phyloP scores from a whole-genome alignment of 2,329 filamentous ascomycete genomes.

The Neofusicoccum laricinum region DNA sequence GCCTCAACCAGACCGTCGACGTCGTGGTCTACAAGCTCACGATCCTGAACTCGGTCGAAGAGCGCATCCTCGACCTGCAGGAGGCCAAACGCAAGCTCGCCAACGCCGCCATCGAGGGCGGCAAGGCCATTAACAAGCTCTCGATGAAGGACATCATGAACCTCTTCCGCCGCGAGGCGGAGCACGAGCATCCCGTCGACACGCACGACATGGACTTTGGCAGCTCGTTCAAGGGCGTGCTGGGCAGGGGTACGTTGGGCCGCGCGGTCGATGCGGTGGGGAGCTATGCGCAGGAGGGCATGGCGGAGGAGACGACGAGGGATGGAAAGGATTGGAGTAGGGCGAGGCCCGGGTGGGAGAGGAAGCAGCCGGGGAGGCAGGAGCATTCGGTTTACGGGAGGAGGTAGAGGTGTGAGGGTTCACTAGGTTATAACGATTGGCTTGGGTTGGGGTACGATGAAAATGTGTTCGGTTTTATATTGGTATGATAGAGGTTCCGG shows the following conservation, averaged over 20 bases:
- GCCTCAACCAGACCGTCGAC: slow-evolving; percentile 93
- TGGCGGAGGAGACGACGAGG: slow-evolving; percentile 15
- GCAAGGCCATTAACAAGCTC: slow-evolving; percentile 76
- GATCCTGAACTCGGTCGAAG: slow-evolving; percentile 82
- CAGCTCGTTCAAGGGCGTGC: slow-evolving; percentile 5
- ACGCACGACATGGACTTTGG: not conserved
- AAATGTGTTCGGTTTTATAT: too few species aligned
- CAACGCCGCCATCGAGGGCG: slow-evolving; percentile 84
- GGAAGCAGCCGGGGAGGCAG: slow-evolving; percentile 26
- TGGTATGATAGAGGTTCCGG: too few species aligned
- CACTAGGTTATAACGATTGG: not conserved
- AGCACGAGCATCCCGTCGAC: slow-evolving; percentile 35
- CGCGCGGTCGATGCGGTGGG: slow-evolving; percentile 17
- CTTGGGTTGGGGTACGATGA: too few species aligned
- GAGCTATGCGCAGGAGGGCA: slow-evolving; percentile 21
- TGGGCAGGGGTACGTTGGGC: not conserved
- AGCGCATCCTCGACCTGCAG: slow-evolving; percentile 90
- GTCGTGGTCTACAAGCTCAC: slow-evolving; percentile 95
- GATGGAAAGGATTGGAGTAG: slow-evolving; percentile 23
- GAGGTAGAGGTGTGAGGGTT: slow-evolving; percentile 31
- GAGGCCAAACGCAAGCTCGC: slow-evolving; percentile 90
- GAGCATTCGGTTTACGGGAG: slow-evolving; percentile 44
- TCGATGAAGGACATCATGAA: slow-evolving; percentile 91
- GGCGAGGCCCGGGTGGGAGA: slow-evolving; percentile 29
- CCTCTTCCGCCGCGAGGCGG: slow-evolving; percentile 73